Evolutionary conservation across 1,284 basidiomycete species (phyloP).

Genomic region (Sporisorium reilianum): DNA sequence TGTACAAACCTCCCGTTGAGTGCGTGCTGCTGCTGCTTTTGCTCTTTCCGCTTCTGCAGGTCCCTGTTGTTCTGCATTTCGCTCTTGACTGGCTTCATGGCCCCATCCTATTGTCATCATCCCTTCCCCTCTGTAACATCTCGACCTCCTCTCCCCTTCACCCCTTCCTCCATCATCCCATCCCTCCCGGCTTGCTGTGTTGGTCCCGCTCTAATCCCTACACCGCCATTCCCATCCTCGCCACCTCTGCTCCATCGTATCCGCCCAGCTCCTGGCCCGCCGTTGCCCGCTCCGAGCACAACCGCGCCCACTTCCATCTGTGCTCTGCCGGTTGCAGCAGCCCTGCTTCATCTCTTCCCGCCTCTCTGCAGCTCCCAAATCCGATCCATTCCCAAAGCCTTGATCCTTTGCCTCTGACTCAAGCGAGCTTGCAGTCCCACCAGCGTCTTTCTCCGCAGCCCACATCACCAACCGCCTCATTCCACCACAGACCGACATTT

Average conservation of each 20-base stretch:
- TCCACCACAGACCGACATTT: not conserved
- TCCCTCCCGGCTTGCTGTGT: not conserved
- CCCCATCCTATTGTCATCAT: not conserved
- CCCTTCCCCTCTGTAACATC: not conserved
- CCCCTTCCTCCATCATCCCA: not conserved
- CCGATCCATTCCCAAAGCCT: not conserved
- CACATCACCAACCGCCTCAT: not conserved
- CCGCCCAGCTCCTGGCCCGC: not conserved
- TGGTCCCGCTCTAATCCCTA: not conserved
- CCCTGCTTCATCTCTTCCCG: constrained; percentile 8
- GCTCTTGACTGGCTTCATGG: not conserved
- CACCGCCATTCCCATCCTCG: not conserved
- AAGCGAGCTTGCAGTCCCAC: constrained; percentile 3
- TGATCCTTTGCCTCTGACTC: not conserved
- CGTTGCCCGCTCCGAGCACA: not conserved
- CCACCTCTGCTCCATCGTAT: not conserved
- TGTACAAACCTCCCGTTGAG: too few relatives aligned
- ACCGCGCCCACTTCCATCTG: not conserved
- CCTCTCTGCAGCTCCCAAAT: not conserved
- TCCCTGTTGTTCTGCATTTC: not conserved
- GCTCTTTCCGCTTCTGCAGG: too few relatives aligned
- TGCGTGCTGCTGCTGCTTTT: not conserved
- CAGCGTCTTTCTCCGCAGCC: constrained; percentile 4
- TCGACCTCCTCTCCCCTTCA: not conserved
- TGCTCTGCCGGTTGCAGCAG: not conserved